Evolutionary conservation across 768 basidiomycete genomes (phyloP).

Genomic region (Amanita exitialis): DNA sequence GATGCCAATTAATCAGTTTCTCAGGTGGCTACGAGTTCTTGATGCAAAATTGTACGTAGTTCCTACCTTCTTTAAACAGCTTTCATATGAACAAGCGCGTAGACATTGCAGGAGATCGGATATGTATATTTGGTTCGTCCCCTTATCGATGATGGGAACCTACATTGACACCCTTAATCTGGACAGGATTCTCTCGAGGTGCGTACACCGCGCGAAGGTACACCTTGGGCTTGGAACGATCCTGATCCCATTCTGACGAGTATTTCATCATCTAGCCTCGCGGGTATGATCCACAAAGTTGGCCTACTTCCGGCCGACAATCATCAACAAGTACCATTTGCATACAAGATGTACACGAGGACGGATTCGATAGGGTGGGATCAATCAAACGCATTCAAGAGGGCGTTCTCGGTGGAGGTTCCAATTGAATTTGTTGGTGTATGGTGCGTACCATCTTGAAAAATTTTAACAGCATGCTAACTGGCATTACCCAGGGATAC

Average conservation of each 20-base stretch:
- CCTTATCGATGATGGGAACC: not conserved
- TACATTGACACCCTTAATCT: not conserved
- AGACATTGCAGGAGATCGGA: constrained; percentile 44
- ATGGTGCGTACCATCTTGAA: constrained; percentile 24
- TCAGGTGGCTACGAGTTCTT: constrained; percentile 6
- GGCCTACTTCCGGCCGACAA: constrained; percentile 38
- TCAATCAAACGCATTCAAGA: constrained; percentile 45
- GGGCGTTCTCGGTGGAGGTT: constrained; percentile 42
- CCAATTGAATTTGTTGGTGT: constrained; percentile 51
- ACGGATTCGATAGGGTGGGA: constrained; percentile 38
- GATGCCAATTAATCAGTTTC: not conserved
- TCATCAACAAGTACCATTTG: constrained; percentile 50
- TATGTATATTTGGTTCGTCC: constrained; percentile 47
- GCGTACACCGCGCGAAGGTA: constrained; percentile 52
- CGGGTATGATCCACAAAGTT: constrained; percentile 44
- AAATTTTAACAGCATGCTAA: not conserved
- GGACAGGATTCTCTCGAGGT: constrained; percentile 48
- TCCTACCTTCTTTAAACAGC: not conserved
- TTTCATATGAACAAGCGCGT: not conserved
- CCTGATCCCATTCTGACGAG: not conserved
- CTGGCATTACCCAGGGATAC: constrained; percentile 39
- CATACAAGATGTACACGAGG: constrained; percentile 50
- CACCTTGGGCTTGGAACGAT: not conserved
- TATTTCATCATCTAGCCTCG: constrained; percentile 20
- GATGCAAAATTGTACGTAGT: constrained; percentile 6